Base-by-base conservation (phyloP, 257 asterid genomes). In the Petunia secreta region DNA sequence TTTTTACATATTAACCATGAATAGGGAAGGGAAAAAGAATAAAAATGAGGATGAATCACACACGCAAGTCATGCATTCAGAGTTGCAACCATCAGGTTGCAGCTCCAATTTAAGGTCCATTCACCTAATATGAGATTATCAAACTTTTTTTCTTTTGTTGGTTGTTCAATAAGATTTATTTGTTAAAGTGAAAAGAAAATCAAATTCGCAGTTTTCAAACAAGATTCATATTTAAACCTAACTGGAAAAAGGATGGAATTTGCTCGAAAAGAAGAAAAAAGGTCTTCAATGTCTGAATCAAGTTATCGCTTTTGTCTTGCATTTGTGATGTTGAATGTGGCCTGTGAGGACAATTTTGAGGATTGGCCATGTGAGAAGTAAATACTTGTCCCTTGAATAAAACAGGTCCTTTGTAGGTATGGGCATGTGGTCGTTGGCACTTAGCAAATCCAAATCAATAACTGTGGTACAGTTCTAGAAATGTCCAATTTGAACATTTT, bases 301-400 rank as follows among this genome's bases (percentile, higher is more conserved):
- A 52, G 3, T 44, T 50, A 73, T 50, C 34, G 46, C 14, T 73
- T 2, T 69, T 50, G 77, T 41, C 58, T 69, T n/a, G 69, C 65
- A 10, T 60, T 64, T 64, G 48, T 11, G 77, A 48, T 14, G 25
- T 69, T 69, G 77, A 69, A 46, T 25, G 59, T 69, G 9, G 76
- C 41, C 9, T 25, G 44, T 71, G 10, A 34, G 77, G 77, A 71
- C 77, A 25, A 71, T 48, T 11, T 71, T 48, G 60, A 71, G 10
- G 43, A 25, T 48, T 71, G 60, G 77, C 77, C 77, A 73, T 73
- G 77, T 73, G 77, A 71, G 44, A 34, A 50, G 77, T 73, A 73
- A 50, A 48, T 50, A 73, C 43, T 73, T 71, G 60, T 44, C 60
- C 44, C 11, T 46, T 34, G 34, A 71, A 48, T 71, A 71, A 71